Base-by-base conservation (phyloP, 2,329 filamentous ascomycete genomes). In the Alternaria burnsii region DNA sequence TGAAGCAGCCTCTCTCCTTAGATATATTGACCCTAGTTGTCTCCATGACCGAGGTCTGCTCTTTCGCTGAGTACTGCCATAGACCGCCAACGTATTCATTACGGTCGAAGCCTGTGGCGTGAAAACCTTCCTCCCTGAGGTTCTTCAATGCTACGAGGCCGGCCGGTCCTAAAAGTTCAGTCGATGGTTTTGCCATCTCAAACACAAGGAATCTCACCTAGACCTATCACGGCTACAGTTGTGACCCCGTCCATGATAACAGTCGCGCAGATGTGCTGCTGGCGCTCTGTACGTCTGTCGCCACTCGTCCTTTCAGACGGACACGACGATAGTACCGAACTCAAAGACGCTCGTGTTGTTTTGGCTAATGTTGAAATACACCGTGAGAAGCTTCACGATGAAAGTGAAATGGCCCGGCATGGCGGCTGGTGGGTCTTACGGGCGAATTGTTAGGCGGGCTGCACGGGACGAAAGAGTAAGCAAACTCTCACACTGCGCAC, bases 1-100 rank as follows among this genome's bases (percentile, higher is more conserved):
- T 67, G 24, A 71, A 72, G 42, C 68, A 71, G 2, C 66, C 62
- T 61, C 67, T 55, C 28, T 72, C 64, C 53, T 66, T 71, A 5
- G 69, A 71, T 9, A 69, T 59, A 36, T 71, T 71, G 4, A 66
- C 66, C 5, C 65, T 53, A 1, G 69, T 72, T 10, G 48, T 69
- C 11, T 61, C 42, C 30, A 71, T 48, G 3, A 72, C 69, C 10
- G 69, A 71, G 0, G 67, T 69, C 46, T 66, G 63, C n/a, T 71
- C 63, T 32, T 66, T 48, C 18, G 61, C 55, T 0, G 68, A 69
- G 32, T 65, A 71, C 26, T 69, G 63, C 70, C 69, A 72, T 14
- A 71, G 30, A 3, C 70, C 69, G n/a, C 69, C 66, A 11, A 71
- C 44, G 40, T 71, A 68, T 24, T 55, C 44, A 30, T 68, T 68